Evolutionary conservation across 805 yeast species (phyloP).

Genomic region (Saccharomycopsis amapae): DNA sequence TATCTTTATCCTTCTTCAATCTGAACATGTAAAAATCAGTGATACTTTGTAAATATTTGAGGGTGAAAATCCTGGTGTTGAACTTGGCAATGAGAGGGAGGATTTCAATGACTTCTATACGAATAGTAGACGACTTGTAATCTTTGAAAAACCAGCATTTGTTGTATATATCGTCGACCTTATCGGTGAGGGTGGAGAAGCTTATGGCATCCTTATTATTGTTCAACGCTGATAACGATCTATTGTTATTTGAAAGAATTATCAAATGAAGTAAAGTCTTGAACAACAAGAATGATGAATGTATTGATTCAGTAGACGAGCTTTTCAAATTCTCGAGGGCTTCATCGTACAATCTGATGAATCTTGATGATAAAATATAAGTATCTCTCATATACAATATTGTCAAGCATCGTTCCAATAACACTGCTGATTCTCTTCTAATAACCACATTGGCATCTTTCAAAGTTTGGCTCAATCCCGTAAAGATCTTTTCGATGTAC

Average conservation of each 20-base stretch:
- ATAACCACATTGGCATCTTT: slow-evolving; percentile 12
- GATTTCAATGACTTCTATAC: slow-evolving; percentile 79
- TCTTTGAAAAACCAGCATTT: slow-evolving; percentile 50
- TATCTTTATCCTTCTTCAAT: slow-evolving; percentile 68
- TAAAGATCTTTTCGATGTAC: slow-evolving; percentile 10
- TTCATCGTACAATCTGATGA: slow-evolving; percentile 7
- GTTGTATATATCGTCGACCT: slow-evolving; percentile 15
- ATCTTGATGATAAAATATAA: slow-evolving; percentile 3
- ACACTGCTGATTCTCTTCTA: slow-evolving; percentile 23
- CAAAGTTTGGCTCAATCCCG: slow-evolving; percentile 8
- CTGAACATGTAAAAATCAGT: slow-evolving; percentile 71
- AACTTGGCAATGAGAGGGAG: slow-evolving; percentile 79
- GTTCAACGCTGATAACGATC: not conserved
- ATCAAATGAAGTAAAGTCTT: slow-evolving; percentile 13
- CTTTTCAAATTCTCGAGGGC: slow-evolving; percentile 14
- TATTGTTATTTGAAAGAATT: slow-evolving; percentile 9
- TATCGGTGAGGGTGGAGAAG: slow-evolving; percentile 8
- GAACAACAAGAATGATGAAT: slow-evolving; percentile 18
- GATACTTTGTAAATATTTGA: slow-evolving; percentile 72
- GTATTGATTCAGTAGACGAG: slow-evolving; percentile 14
- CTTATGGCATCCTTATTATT: not conserved
- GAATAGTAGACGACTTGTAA: slow-evolving; percentile 64
- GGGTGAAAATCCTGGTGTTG: slow-evolving; percentile 67
- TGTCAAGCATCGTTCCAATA: slow-evolving; percentile 34
- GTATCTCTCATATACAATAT: slow-evolving; percentile 33